phyloP scores from a whole-genome alignment of 495 filamentous ascomycete genomes.

The Aspergillus cristatus region DNA sequence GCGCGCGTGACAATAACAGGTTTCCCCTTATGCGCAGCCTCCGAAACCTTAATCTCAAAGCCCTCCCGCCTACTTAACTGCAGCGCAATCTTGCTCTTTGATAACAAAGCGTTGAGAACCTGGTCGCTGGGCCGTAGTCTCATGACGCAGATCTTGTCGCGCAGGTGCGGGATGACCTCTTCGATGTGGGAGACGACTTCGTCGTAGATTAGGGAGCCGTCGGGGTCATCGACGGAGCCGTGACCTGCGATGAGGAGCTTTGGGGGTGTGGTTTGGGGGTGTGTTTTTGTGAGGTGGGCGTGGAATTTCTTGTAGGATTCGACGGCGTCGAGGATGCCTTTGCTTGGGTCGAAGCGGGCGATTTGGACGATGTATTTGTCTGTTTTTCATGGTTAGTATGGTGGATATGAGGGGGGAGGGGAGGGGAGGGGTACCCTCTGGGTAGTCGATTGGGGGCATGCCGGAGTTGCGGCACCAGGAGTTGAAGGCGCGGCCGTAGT shows the following conservation, averaged over 20 bases:
- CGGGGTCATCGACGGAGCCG: conserved; percentile 78
- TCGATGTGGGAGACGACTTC: conserved; percentile 59
- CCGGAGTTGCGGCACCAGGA: conserved; percentile 42
- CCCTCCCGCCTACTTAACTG: conserved; percentile 80
- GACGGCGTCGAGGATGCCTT: conserved; percentile 75
- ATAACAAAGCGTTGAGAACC: conserved; percentile 70
- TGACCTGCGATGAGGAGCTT: conserved; percentile 75
- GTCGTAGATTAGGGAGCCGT: conserved; percentile 66
- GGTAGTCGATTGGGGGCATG: conserved; percentile 58
- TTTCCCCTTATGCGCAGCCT: conserved; percentile 76
- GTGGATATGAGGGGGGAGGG: neutral
- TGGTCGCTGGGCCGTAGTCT: conserved; percentile 73
- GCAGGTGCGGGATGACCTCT: conserved; percentile 38
- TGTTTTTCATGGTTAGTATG: conserved; percentile 11
- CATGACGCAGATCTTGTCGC: conserved; percentile 61
- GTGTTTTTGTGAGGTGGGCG: conserved; percentile 40
- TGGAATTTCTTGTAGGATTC: conserved; percentile 70
- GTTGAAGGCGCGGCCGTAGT: conserved; percentile 72
- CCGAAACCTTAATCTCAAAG: conserved; percentile 85
- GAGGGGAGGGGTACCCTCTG: conserved; percentile 38
- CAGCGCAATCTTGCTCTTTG: conserved; percentile 61
- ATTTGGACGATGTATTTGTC: conserved; percentile 73
- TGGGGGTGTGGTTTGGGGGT: conserved; percentile 42
- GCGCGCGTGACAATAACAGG: conserved; percentile 72
- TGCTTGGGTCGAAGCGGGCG: conserved; percentile 79